Evolutionary conservation across 2,329 filamentous ascomycete species (phyloP).

Genomic region (Lachnellula cervina): DNA sequence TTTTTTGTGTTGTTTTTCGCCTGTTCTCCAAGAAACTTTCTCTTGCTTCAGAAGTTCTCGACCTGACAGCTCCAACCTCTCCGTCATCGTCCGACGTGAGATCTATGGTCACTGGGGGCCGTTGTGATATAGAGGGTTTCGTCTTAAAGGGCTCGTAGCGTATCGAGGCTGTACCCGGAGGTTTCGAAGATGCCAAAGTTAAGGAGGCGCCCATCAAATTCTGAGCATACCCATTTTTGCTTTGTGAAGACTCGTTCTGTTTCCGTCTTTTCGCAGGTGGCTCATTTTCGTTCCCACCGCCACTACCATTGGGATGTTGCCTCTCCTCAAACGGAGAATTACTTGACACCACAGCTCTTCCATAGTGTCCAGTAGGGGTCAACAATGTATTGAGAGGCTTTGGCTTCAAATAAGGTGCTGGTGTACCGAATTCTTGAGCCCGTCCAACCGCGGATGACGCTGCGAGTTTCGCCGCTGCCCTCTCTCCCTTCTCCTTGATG

Average conservation of each 20-base stretch:
- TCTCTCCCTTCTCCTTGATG: conserved; percentile 49
- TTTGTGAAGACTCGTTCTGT: conserved; percentile 35
- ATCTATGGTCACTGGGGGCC: conserved; percentile 18
- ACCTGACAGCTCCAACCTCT: background rate
- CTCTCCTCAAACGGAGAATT: conserved; percentile 64
- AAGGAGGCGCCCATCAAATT: conserved; percentile 46
- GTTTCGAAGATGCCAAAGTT: conserved; percentile 35
- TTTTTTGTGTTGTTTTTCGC: conserved; percentile 1
- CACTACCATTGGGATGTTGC: conserved; percentile 29
- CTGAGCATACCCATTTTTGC: conserved; percentile 46
- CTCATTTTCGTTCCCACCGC: conserved; percentile 22
- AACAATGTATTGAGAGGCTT: conserved; percentile 60
- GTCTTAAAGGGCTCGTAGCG: conserved; percentile 22
- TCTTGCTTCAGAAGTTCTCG: background rate
- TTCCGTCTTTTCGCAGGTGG: conserved; percentile 40
- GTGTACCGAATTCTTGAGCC: conserved; percentile 18
- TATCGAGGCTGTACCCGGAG: conserved; percentile 22
- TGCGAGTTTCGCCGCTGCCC: conserved; percentile 34
- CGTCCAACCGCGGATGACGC: conserved; percentile 18
- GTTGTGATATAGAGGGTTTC: conserved; percentile 2
- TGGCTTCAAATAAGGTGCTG: conserved; percentile 46
- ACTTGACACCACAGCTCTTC: conserved; percentile 51
- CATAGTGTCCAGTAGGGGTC: conserved; percentile 57
- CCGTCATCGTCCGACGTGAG: conserved; percentile 23
- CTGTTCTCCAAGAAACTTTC: background rate